phyloP scores from a whole-genome alignment of 2,329 filamentous ascomycete species.

The Nemania sp. region DNA sequence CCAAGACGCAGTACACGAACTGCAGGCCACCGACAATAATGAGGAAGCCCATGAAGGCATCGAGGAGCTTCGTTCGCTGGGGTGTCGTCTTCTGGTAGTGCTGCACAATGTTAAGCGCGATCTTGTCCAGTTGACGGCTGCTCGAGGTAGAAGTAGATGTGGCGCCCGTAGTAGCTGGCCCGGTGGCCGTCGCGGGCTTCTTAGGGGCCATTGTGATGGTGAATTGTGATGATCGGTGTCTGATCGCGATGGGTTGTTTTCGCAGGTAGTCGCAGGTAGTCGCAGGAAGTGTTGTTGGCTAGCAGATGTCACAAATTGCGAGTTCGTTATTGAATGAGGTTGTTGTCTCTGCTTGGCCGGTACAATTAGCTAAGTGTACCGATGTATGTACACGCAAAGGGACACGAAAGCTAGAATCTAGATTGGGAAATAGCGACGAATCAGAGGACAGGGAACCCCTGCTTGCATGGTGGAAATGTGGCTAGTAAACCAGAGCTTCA shows the following conservation, averaged over 20 bases:
- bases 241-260: constrained; percentile 14
- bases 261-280: constrained; percentile 20
- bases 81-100: constrained; percentile 85
- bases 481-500: constrained; percentile 36
- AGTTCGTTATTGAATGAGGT: constrained; percentile 28
- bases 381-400: constrained; percentile 38
- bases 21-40: constrained; percentile 88
- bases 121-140: constrained; percentile 62
- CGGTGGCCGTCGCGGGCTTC: constrained; percentile 55
- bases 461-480: constrained; percentile 11
- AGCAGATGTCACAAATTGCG: constrained; percentile 13
- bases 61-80: constrained; percentile 91
- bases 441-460: constrained; percentile 33
- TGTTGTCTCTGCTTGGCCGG: constrained; percentile 8
- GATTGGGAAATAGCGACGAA: constrained; percentile 40
- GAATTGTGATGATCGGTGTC: constrained; percentile 19
- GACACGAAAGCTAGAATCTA: constrained; percentile 54
- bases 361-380: background rate
- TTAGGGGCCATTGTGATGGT: constrained; percentile 63
- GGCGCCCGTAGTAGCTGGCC: constrained; percentile 37
- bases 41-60: constrained; percentile 90
- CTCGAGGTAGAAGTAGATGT: constrained; percentile 46
- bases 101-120: constrained; percentile 76
- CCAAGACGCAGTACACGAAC: constrained; percentile 91
- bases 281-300: constrained; percentile 23